phyloP scores from a whole-genome alignment of 768 basidiomycete species.

The Tremella yokohamensis region DNA sequence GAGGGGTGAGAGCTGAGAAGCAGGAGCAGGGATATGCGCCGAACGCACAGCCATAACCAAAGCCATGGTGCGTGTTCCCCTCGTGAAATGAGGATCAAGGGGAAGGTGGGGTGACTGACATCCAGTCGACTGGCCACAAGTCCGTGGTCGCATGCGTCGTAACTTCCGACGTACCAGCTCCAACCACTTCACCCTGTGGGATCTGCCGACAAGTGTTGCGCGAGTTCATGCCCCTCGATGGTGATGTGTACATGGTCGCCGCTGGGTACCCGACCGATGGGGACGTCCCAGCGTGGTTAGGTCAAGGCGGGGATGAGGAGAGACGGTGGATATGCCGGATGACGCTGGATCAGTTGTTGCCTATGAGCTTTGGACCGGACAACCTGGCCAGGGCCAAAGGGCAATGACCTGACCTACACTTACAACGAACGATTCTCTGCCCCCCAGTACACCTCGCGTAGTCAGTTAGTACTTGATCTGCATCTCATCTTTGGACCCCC shows the following conservation, averaged over 20 bases:
- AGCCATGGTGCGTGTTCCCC: conserved; percentile 65
- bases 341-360: conserved; percentile 70
- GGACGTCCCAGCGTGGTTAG: conserved; percentile 58
- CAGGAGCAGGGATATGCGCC: conserved; percentile 87
- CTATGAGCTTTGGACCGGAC: conserved; percentile 84
- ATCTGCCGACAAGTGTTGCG: conserved; percentile 77
- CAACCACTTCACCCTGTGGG: conserved; percentile 78
- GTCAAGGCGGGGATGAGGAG: conserved; percentile 55
- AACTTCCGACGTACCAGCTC: conserved; percentile 54
- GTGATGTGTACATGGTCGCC: conserved; percentile 53
- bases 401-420: background rate
- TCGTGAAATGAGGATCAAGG: background rate
- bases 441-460: no score
- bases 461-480: no score
- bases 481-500: no score
- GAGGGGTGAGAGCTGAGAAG: background rate
- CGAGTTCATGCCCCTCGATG: conserved; percentile 51
- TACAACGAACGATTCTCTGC: no score
- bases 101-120: background rate
- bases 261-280: conserved; percentile 27
- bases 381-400: conserved; percentile 46
- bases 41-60: conserved; percentile 95
- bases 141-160: conserved; percentile 15
- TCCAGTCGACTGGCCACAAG: conserved; percentile 8
- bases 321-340: conserved; percentile 47